phyloP scores from a whole-genome alignment of 306 rosid species.

The Casuarina glauca region DNA sequence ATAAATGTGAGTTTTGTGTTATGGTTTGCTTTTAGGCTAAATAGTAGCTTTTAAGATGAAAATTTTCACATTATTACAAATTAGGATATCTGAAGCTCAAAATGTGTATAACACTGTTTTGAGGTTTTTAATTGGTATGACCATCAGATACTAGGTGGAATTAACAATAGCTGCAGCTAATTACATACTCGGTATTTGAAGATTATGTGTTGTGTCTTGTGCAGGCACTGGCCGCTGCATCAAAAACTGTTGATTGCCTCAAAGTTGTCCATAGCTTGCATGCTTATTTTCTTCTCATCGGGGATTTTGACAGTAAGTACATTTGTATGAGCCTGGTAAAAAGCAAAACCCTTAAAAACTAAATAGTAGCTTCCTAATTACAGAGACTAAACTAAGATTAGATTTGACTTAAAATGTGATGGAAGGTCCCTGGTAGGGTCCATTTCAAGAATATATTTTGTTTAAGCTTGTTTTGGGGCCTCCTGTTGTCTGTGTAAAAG shows the following conservation, averaged over 20 bases:
- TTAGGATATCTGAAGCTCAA: neutral
- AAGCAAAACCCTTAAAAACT: neutral
- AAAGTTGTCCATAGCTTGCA: slow-evolving; percentile 91
- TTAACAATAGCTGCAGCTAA: slow-evolving; percentile 26
- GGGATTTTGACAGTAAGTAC: slow-evolving; percentile 82
- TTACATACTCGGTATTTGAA: slow-evolving; percentile 18
- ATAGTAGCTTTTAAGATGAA: too few species aligned
- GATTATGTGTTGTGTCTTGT: slow-evolving; percentile 16
- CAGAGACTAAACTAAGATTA: neutral
- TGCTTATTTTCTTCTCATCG: slow-evolving; percentile 79
- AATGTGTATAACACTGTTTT: neutral
- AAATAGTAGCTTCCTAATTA: neutral
- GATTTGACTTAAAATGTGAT: neutral
- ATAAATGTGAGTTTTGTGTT: neutral
- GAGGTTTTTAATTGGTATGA: neutral
- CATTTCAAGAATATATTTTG: neutral
- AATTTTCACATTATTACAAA: too few species aligned
- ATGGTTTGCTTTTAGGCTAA: neutral
- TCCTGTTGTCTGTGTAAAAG: neutral
- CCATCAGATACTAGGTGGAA: neutral
- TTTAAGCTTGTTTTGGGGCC: neutral
- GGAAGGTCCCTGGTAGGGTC: neutral
- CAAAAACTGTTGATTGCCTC: slow-evolving; percentile 88
- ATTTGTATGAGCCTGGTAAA: slow-evolving; percentile 22
- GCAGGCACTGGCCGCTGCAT: slow-evolving; percentile 98